Conservation (phyloP, 345 rosid species). For the Corchorus olitorius region DNA sequence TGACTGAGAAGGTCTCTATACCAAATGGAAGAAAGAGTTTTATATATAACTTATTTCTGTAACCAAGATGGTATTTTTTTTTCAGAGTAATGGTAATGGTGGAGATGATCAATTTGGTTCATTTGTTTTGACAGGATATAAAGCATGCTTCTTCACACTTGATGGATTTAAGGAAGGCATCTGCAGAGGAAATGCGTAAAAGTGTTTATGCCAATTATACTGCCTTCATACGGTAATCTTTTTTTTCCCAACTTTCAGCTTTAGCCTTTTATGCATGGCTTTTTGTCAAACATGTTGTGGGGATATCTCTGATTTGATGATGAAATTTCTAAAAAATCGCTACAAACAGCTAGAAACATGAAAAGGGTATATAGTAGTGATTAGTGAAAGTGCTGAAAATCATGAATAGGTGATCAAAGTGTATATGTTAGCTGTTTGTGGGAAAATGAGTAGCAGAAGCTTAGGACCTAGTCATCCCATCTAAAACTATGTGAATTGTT, state of each 20-base stretch:
- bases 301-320: neutral
- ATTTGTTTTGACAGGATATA: constrained; percentile 55
- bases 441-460: neutral
- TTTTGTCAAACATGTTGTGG: neutral
- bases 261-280: neutral
- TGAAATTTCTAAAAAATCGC: neutral
- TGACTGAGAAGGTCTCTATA: constrained; percentile 76
- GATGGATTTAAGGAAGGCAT: constrained; percentile 80
- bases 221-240: constrained; percentile 69
- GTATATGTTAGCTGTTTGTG: neutral
- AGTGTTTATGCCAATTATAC: constrained; percentile 92
- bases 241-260: neutral
- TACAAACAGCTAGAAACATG: too few species aligned
- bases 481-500: neutral
- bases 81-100: neutral
- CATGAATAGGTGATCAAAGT: too few species aligned
- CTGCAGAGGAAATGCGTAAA: constrained; percentile 97
- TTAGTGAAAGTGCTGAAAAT: too few species aligned
- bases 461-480: neutral
- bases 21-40: too few species aligned
- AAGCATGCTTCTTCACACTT: constrained; percentile 62
- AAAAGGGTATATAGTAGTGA: too few species aligned
- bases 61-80: neutral
- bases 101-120: neutral
- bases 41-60: neutral